phyloP scores from a whole-genome alignment of 352 stramenopile species.

The Phytopythium helicoides region DNA sequence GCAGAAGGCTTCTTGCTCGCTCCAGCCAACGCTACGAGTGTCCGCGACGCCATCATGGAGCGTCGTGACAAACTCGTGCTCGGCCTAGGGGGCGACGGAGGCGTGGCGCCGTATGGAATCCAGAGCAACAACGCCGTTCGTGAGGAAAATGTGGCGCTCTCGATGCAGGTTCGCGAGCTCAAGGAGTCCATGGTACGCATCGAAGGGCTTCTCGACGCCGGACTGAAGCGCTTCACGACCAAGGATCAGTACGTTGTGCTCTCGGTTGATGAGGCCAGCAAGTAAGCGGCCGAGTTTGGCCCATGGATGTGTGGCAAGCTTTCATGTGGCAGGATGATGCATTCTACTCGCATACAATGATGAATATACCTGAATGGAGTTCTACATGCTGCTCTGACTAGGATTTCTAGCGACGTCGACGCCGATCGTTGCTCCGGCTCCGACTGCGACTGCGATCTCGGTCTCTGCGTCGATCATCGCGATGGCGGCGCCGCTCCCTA shows the following conservation, averaged over 20 bases:
- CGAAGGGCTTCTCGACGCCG: constrained; percentile 8
- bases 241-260: constrained; percentile 5
- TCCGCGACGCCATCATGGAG: constrained; percentile 40
- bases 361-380: too few relatives aligned
- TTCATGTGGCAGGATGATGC: background rate
- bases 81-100: constrained; percentile 1
- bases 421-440: constrained; percentile 8
- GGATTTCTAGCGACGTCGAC: background rate
- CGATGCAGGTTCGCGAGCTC: constrained; percentile 15
- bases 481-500: background rate
- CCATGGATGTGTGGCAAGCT: background rate
- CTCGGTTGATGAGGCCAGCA: constrained; percentile 1
- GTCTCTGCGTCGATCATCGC: background rate
- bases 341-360: too few relatives aligned
- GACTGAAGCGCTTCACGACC: constrained; percentile 1
- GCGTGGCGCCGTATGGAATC: too few relatives aligned
- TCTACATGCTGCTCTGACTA: too few relatives aligned
- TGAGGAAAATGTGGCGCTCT: constrained; percentile 1
- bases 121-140: too few relatives aligned
- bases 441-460: constrained; percentile 15
- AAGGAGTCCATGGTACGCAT: constrained; percentile 21
- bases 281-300: background rate
- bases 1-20: constrained; percentile 29
- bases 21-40: constrained; percentile 26
- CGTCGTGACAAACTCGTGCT: constrained; percentile 38